Evolutionary conservation across 352 stramenopile species (phyloP), one percentile per base, ranked within the genome.

Genomic region (Globisporangium alternatum): DNA sequence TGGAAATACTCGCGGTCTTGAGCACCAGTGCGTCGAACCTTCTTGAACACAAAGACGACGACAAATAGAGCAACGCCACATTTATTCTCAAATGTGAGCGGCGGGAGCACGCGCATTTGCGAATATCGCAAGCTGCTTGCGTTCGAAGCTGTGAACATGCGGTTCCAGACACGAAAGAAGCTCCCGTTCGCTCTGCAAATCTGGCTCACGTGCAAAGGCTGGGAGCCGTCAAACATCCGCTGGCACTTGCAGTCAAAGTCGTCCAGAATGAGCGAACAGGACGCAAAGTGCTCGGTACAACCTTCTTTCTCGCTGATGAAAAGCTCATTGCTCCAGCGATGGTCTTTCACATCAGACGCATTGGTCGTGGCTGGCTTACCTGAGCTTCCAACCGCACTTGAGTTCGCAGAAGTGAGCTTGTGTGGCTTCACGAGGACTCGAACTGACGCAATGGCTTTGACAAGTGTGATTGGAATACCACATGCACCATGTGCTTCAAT

Each of bases 311-410:
- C 78, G 25, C 77, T 86, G 59, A 95, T 83, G 41, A 93, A 79
- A 17, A 93, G 48, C 15, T 91, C 83, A 51, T 92, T 90, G 60
- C 86, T 95, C 83, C 86, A 93, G n/a, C 84, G 83, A 51, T 94
- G 76, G 1, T 85, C 74, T 57, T 73, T 78, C 5, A 70, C 58
- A 45, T 47, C 47, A n/a, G 63, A 51, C 9, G 55, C 60, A 9
- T 19, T 64, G 7, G n/a, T 33, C 31, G n/a, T n/a, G n/a, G 15
- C 8, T 1, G 31, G 15, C n/a, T 45, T 58, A 19, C 13, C 39
- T 15, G 31, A 58, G n/a, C 31, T 31, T n/a, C n/a, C n/a, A 21
- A 8, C 6, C 2, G 41, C 49, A 54, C 19, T 66, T 44, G 19
- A 44, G 10, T 31, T 6, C 25, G 37, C 28, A 21, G 65, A 15